Evolutionary conservation across 139 green algal species (phyloP).

Genomic region (Chlamydomonas eustigma): DNA sequence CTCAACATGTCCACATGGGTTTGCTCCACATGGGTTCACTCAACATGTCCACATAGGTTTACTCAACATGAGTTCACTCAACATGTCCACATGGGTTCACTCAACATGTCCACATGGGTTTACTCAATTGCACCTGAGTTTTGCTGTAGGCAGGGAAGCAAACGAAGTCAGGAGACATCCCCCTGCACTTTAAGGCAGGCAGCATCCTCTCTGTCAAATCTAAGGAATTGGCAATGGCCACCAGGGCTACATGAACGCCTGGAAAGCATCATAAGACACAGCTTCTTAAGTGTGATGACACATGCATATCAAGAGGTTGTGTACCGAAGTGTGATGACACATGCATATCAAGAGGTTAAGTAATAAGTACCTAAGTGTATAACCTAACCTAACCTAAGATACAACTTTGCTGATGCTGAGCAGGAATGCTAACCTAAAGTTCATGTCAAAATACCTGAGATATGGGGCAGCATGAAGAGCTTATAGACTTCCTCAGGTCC

Average conservation of each 20-base stretch:
- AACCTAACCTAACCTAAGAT: too few relatives aligned
- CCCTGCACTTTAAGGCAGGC: conserved; percentile 39
- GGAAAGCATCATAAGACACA: too few relatives aligned
- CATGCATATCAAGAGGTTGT: background rate
- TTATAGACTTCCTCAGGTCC: conserved; percentile 28
- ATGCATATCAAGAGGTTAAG: background rate
- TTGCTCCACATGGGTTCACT: too few relatives aligned
- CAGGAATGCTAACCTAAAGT: too few relatives aligned
- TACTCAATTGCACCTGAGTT: conserved; percentile 27
- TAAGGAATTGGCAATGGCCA: conserved; percentile 57
- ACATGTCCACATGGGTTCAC: too few relatives aligned
- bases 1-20: too few relatives aligned
- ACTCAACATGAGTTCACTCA: too few relatives aligned
- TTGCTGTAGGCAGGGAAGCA: conserved; percentile 49
- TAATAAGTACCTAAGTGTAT: too few relatives aligned
- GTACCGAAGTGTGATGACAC: background rate
- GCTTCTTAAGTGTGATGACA: background rate
- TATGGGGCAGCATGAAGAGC: conserved; percentile 48
- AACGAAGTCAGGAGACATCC: conserved; percentile 28
- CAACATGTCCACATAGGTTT: too few relatives aligned
- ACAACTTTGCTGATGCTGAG: too few relatives aligned
- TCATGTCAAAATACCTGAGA: background rate
- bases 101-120: too few relatives aligned
- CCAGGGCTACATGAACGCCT: conserved; percentile 35
- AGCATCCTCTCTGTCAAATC: conserved; percentile 54